phyloP scores from a whole-genome alignment of 495 filamentous ascomycete species.

The Penicillium parvum region DNA sequence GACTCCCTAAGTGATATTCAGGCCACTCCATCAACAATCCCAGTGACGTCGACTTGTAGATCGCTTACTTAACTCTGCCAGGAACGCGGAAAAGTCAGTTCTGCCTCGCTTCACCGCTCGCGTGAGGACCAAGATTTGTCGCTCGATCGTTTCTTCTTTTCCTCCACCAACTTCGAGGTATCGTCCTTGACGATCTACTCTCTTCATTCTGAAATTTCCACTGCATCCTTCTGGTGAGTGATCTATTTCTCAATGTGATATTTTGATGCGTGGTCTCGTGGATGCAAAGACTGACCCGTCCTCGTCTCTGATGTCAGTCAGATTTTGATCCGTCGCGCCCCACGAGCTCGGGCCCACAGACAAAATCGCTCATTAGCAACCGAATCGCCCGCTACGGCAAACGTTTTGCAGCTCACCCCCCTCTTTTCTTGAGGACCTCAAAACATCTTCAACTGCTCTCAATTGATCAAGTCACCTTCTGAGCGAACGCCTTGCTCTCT shows the following conservation, averaged over 20 bases:
- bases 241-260: not conserved
- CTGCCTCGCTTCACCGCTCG: constrained; percentile 19
- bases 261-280: not conserved
- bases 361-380: constrained; percentile 29
- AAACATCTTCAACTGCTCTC: constrained; percentile 5
- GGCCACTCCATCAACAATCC: too few species aligned
- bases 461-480: constrained; percentile 1
- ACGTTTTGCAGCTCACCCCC: constrained; percentile 19
- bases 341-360: constrained; percentile 28
- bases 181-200: constrained; percentile 13
- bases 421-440: constrained; percentile 10
- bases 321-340: constrained; percentile 25
- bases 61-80: constrained; percentile 7
- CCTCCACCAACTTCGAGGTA: constrained; percentile 6
- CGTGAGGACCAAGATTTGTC: constrained; percentile 7
- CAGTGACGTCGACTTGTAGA: too few species aligned
- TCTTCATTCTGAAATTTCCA: not conserved
- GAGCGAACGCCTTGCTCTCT: constrained; percentile 8
- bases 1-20: too few species aligned
- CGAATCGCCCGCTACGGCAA: constrained; percentile 15
- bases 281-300: constrained; percentile 2
- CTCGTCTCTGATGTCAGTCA: constrained; percentile 25
- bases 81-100: constrained; percentile 13
- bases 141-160: not conserved
- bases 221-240: constrained; percentile 3